Conservation (phyloP, 495 filamentous ascomycete genomes). For the Talaromyces thailandensis region DNA sequence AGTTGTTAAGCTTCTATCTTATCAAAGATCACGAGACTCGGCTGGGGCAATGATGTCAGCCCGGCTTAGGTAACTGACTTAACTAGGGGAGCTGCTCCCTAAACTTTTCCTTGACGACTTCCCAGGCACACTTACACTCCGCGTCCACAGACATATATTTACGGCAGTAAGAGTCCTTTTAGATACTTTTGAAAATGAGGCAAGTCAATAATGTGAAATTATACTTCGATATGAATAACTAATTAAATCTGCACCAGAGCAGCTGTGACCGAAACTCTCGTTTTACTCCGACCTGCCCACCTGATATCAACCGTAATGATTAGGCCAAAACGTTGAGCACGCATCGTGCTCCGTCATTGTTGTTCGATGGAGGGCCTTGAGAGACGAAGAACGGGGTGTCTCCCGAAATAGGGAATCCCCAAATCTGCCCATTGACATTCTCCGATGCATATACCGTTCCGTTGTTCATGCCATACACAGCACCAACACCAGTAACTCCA, state of each 20-base stretch:
- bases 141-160: background rate
- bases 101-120: background rate
- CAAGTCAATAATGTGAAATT: background rate
- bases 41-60: background rate
- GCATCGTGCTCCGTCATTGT: conserved; percentile 1
- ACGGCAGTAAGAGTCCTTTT: background rate
- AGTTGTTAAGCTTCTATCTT: background rate
- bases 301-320: background rate
- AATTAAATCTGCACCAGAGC: background rate
- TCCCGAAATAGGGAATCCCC: background rate
- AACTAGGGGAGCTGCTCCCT: background rate
- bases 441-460: conserved; percentile 3
- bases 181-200: background rate
- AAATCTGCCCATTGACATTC: conserved; percentile 2
- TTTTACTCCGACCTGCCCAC: too few species aligned
- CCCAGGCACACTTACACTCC: background rate
- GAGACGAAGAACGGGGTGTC: background rate
- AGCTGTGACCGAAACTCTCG: background rate
- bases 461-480: conserved; percentile 9
- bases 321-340: conserved; percentile 1
- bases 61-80: background rate
- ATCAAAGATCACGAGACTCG: background rate
- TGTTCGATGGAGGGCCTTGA: background rate
- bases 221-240: background rate
- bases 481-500: conserved; percentile 23